Evolutionary conservation across 345 rosid genomes (phyloP).

Genomic region (Cochlearia excelsa): DNA sequence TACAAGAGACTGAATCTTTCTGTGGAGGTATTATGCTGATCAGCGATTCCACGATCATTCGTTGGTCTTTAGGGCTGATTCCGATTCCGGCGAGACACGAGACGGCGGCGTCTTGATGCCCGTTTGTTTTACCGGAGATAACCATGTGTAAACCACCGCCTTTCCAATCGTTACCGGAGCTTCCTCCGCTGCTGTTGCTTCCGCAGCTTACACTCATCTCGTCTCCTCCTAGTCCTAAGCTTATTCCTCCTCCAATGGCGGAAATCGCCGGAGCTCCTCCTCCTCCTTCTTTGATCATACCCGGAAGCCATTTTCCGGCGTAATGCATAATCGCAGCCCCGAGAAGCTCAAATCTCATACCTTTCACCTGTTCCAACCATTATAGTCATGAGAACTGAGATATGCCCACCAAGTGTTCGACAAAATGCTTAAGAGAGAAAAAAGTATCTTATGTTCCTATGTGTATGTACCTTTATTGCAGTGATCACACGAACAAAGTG

Average conservation of each 20-base stretch:
- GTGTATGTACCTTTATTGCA: slow-evolving; percentile 61
- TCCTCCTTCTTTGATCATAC: slow-evolving; percentile 58
- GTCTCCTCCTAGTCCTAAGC: slow-evolving; percentile 39
- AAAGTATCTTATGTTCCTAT: neutral
- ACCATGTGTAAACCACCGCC: slow-evolving; percentile 91
- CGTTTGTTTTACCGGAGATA: slow-evolving; percentile 58
- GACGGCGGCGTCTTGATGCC: slow-evolving; percentile 33
- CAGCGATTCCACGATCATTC: slow-evolving; percentile 84
- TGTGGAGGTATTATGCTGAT: slow-evolving; percentile 91
- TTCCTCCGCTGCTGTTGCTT: slow-evolving; percentile 46
- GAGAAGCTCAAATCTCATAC: slow-evolving; percentile 84
- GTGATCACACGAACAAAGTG: slow-evolving; percentile 93
- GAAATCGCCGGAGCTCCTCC: slow-evolving; percentile 29
- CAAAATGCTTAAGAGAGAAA: neutral
- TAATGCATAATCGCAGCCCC: slow-evolving; percentile 89
- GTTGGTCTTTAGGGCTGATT: slow-evolving; percentile 65
- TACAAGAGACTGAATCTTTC: slow-evolving; percentile 79
- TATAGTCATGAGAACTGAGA: neutral
- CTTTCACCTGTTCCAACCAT: slow-evolving; percentile 48
- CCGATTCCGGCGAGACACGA: slow-evolving; percentile 29
- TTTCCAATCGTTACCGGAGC: slow-evolving; percentile 66
- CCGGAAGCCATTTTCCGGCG: slow-evolving; percentile 84
- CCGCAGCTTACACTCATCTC: slow-evolving; percentile 60
- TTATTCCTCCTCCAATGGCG: slow-evolving; percentile 27
- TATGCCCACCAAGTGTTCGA: slow-evolving; percentile 14